Evolutionary conservation across 192 early-diverging fungal species (phyloP).

Genomic region (Chytriomyces confervae): DNA sequence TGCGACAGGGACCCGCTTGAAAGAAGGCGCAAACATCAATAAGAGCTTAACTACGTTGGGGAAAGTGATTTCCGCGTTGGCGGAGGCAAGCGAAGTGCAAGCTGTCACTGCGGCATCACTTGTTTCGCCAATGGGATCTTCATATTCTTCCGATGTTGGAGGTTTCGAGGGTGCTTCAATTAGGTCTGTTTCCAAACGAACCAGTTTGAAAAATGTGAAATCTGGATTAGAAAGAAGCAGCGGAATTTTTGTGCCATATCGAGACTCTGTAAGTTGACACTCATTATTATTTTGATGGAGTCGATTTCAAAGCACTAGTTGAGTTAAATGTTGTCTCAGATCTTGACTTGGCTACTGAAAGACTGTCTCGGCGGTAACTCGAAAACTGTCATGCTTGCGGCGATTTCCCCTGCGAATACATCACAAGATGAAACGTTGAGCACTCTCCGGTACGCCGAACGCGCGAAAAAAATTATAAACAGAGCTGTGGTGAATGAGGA

Average conservation of each 20-base stretch:
- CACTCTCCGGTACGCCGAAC: constrained; percentile 88
- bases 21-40: constrained; percentile 96
- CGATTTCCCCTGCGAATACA: constrained; percentile 51
- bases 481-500: constrained; percentile 92
- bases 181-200: constrained; percentile 10
- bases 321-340: constrained; percentile 40
- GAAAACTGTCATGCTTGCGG: constrained; percentile 63
- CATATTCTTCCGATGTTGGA: constrained; percentile 3
- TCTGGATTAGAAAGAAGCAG: background rate
- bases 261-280: constrained; percentile 77
- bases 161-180: background rate
- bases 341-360: constrained; percentile 64
- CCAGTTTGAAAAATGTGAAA: constrained; percentile 21
- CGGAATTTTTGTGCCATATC: constrained; percentile 76
- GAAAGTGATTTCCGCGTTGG: constrained; percentile 91
- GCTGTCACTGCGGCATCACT: background rate
- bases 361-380: constrained; percentile 64
- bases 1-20: constrained; percentile 80
- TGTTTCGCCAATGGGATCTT: background rate
- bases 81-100: constrained; percentile 56
- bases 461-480: constrained; percentile 90
- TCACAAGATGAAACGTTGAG: constrained; percentile 55
- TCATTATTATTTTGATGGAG: background rate
- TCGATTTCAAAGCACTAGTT: background rate
- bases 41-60: constrained; percentile 89